phyloP scores from a whole-genome alignment of 2,329 filamentous ascomycete genomes.

The Venturia oleaginea region DNA sequence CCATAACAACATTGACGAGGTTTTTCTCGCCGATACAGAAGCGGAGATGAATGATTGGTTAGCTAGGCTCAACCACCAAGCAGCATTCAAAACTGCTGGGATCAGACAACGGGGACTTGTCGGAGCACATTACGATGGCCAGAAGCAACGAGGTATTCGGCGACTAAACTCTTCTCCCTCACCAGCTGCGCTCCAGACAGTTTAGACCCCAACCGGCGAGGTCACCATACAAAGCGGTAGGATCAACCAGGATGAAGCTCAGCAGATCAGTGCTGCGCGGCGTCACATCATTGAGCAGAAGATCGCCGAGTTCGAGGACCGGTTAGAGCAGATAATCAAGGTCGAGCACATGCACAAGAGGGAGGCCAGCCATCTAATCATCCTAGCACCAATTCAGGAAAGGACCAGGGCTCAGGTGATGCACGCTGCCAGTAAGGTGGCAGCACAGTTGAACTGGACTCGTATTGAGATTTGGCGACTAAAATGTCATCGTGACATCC shows the following conservation, averaged over 20 bases:
- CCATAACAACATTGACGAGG: conserved; percentile 78
- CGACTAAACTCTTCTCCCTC: conserved; percentile 54
- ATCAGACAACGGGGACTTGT: conserved; percentile 84
- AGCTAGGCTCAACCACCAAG: conserved; percentile 90
- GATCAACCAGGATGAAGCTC: conserved; percentile 73
- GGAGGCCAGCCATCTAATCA: conserved; percentile 81
- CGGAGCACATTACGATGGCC: conserved; percentile 76
- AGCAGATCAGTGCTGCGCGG: conserved; percentile 76
- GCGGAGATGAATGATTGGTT: conserved; percentile 95
- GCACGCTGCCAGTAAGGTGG: conserved; percentile 72
- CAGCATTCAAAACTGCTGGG: conserved; percentile 84
- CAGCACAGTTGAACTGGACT: conserved; percentile 88
- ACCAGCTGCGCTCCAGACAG: conserved; percentile 38
- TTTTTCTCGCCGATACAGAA: conserved; percentile 83
- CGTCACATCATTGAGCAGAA: conserved; percentile 75
- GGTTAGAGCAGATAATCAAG: conserved; percentile 61
- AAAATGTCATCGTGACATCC: conserved; percentile 81
- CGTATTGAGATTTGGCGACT: conserved; percentile 87
- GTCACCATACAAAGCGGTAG: conserved; percentile 63
- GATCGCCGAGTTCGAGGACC: conserved; percentile 74
- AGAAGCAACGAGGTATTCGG: conserved; percentile 61
- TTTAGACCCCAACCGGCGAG: conserved; percentile 64
- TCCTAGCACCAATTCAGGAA: conserved; percentile 83
- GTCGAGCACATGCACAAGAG: conserved; percentile 74
- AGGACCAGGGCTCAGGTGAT: conserved; percentile 81